Conservation (phyloP, 208 protist species). For the Trypanosoma avium region DNA sequence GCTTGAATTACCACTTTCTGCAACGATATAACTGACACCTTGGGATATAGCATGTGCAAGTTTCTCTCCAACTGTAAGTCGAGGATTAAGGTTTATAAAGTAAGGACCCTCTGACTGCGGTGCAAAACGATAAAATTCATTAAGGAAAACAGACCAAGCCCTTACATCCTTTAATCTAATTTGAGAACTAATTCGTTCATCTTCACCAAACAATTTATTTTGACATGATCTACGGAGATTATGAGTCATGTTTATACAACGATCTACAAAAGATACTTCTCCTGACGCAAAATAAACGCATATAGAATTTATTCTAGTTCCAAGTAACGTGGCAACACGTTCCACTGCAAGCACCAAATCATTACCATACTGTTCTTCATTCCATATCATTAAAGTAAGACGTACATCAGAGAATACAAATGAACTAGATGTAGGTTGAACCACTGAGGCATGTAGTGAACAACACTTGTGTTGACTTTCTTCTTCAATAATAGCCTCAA, state of each 20-base stretch:
- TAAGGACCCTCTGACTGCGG: constrained; percentile 45
- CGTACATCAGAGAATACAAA: constrained; percentile 50
- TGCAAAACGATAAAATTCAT: constrained; percentile 51
- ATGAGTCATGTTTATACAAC: constrained; percentile 7
- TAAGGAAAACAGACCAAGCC: constrained; percentile 53
- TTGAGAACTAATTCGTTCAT: constrained; percentile 34
- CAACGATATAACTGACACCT: constrained; percentile 51
- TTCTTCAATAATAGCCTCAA: constrained; percentile 61
- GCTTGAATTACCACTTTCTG: constrained; percentile 42
- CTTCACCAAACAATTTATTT: constrained; percentile 29
- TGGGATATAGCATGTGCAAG: constrained; percentile 47
- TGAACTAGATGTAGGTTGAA: constrained; percentile 35
- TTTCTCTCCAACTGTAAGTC: constrained; percentile 56
- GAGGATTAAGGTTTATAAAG: constrained; percentile 62
- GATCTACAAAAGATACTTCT: constrained; percentile 18
- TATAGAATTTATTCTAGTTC: constrained; percentile 39
- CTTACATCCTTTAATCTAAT: constrained; percentile 51
- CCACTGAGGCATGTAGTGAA: constrained; percentile 42
- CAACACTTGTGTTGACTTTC: constrained; percentile 36
- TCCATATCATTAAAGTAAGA: constrained; percentile 49
- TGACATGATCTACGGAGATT: constrained; percentile 16
- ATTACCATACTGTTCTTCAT: constrained; percentile 26
- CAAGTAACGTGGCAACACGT: constrained; percentile 31
- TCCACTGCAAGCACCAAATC: constrained; percentile 37
- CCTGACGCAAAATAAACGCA: constrained; percentile 35